phyloP scores from a whole-genome alignment of 257 asterid genomes.

The Misopates orontium region DNA sequence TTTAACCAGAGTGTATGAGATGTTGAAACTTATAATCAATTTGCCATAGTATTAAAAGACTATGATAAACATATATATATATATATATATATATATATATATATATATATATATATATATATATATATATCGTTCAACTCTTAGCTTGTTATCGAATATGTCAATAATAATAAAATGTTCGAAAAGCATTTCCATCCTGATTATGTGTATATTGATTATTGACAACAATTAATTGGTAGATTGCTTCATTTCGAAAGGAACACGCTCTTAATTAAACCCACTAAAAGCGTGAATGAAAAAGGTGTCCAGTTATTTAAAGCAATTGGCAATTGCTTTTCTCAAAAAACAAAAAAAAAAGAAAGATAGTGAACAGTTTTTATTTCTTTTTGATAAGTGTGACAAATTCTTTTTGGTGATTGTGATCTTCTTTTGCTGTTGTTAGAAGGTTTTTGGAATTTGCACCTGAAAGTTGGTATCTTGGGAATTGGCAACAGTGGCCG shows the following conservation, averaged over 20 bases:
- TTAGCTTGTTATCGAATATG: too few species aligned
- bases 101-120: too few species aligned
- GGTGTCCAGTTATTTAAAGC: slow-evolving; percentile 33
- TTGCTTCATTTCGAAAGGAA: slow-evolving; percentile 16
- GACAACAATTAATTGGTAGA: not conserved
- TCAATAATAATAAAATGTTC: not conserved
- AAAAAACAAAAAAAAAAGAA: slow-evolving; percentile 30
- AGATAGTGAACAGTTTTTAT: too few species aligned
- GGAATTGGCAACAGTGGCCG: slow-evolving; percentile 16
- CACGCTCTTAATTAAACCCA: slow-evolving; percentile 10
- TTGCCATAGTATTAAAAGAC: too few species aligned
- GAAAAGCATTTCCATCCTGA: not conserved
- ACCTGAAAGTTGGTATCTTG: slow-evolving; percentile 4
- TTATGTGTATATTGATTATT: not conserved
- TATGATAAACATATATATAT: too few species aligned
- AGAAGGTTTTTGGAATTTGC: slow-evolving; percentile 12
- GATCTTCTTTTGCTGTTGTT: slow-evolving; percentile 13
- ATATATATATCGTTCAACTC: too few species aligned
- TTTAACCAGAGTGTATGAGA: too few species aligned
- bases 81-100: too few species aligned
- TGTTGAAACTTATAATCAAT: too few species aligned
- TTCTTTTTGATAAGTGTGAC: too few species aligned
- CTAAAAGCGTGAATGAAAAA: slow-evolving; percentile 32
- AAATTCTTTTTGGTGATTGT: slow-evolving; percentile 30
- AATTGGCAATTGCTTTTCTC: slow-evolving; percentile 29